phyloP scores from a whole-genome alignment of 441 rosid genomes.

The Arabidopsis hybrid region DNA sequence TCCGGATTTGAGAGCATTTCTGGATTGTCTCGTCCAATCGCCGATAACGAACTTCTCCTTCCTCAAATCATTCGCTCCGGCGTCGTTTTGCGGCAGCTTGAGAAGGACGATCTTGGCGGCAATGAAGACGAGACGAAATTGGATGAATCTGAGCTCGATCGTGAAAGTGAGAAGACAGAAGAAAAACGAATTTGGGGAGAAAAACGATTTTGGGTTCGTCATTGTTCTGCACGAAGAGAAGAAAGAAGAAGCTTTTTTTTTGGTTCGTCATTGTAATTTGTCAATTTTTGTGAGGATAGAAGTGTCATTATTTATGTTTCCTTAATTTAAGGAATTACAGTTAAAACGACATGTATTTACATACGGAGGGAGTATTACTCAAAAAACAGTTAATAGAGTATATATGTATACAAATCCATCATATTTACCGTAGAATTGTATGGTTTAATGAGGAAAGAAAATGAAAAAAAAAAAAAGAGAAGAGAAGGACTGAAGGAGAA shows the following conservation, averaged over 20 bases:
- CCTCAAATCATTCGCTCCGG: constrained; percentile 68
- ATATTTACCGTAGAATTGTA: not conserved
- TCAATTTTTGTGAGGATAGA: no score
- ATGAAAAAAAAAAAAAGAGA: constrained; percentile 1
- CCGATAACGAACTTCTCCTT: constrained; percentile 66
- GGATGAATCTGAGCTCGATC: constrained; percentile 37
- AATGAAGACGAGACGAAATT: constrained; percentile 20
- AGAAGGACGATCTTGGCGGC: constrained; percentile 18
- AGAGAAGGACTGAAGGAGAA: constrained; percentile 26
- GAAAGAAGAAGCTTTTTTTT: no score
- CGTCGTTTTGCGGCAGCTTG: constrained; percentile 52
- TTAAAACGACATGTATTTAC: no score
- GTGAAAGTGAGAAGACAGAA: not conserved
- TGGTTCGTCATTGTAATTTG: no score
- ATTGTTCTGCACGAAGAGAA: no score
- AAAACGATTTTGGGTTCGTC: no score
- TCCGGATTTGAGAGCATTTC: constrained; percentile 57
- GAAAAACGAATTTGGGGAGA: no score
- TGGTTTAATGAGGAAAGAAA: constrained; percentile 8
- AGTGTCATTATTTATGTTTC: no score
- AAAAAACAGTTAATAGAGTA: not conserved
- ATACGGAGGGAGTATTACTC: not conserved
- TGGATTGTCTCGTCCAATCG: constrained; percentile 64
- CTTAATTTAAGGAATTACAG: no score
- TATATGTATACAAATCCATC: not conserved